Evolutionary conservation across 345 rosid genomes (phyloP).

Genomic region (Litchi chinensis): DNA sequence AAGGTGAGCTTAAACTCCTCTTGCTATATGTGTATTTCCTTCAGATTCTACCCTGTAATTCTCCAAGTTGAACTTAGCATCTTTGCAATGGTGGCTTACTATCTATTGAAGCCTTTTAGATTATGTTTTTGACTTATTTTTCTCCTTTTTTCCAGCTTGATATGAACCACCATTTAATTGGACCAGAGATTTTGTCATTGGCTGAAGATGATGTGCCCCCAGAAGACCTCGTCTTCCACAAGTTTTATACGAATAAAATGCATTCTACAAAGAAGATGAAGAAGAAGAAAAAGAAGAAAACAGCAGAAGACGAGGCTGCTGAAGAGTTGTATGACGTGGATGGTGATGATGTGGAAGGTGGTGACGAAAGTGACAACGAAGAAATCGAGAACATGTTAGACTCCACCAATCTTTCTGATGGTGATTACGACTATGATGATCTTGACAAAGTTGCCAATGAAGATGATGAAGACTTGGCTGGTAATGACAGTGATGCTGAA

Average conservation of each 20-base stretch:
- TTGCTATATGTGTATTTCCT: not conserved
- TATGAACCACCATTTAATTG: constrained; percentile 74
- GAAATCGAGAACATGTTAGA: constrained; percentile 85
- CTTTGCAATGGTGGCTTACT: too few relatives aligned
- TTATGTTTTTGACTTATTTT: not conserved
- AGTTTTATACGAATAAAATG: constrained; percentile 83
- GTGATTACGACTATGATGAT: constrained; percentile 81
- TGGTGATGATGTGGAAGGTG: constrained; percentile 59
- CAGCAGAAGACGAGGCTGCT: constrained; percentile 70
- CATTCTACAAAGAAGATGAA: constrained; percentile 60
- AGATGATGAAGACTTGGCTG: constrained; percentile 77
- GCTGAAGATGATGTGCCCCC: constrained; percentile 90
- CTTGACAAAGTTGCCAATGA: constrained; percentile 62
- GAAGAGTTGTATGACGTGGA: constrained; percentile 69
- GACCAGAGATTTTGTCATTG: constrained; percentile 77
- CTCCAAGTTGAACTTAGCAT: not conserved
- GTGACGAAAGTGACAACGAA: constrained; percentile 88
- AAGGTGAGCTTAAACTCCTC: constrained; percentile 50
- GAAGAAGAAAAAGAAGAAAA: constrained; percentile 86
- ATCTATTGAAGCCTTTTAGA: not conserved
- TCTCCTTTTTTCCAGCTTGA: constrained; percentile 57
- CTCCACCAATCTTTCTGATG: constrained; percentile 55
- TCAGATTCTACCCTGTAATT: not conserved
- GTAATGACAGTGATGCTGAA: constrained; percentile 64
- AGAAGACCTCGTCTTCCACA: constrained; percentile 95